These are phyloP conservation scores for Scorias spongiosa DNA, from an alignment of 2,329 filamentous ascomycete species.

Conservation along the genomic window DNA sequence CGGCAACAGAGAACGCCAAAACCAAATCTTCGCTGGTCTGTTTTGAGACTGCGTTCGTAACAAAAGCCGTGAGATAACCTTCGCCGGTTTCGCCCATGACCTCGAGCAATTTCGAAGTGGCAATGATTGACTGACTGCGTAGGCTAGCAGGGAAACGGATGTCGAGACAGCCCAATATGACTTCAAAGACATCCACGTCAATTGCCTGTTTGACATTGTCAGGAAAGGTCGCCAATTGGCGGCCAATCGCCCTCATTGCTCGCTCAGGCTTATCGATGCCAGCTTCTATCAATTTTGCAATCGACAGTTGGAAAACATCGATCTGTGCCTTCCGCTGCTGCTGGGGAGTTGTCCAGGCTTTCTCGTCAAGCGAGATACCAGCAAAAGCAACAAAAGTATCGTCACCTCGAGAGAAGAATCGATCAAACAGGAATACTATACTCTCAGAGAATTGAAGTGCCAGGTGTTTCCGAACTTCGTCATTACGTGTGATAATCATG, in stretches of 20 bases:
- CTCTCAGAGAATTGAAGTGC: conserved; percentile 22
- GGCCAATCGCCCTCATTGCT: conserved; percentile 44
- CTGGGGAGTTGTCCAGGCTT: conserved; percentile 26
- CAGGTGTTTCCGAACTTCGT: conserved; percentile 25
- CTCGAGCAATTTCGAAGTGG: conserved; percentile 71
- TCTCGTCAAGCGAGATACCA: conserved; percentile 26
- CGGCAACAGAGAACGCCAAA: conserved; percentile 82
- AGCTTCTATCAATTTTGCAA: conserved; percentile 81
- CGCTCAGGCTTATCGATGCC: conserved; percentile 57
- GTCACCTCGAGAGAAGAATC: conserved; percentile 30
- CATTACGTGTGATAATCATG: conserved; percentile 11
- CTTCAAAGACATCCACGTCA: conserved; percentile 64
- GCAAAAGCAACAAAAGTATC: conserved; percentile 30
- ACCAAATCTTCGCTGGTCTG: conserved; percentile 80
- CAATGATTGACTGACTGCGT: conserved; percentile 66
- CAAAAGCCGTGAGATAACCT: conserved; percentile 50
- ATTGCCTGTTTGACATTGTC: conserved; percentile 50
- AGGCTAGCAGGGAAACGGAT: conserved; percentile 61
- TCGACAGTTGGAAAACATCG: conserved; percentile 59
- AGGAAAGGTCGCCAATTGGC: conserved; percentile 39
- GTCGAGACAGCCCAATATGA: conserved; percentile 73
- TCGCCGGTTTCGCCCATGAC: conserved; percentile 57
- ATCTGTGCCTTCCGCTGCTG: conserved; percentile 30
- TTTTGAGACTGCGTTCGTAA: conserved; percentile 54
- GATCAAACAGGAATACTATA: conserved; percentile 28